These are phyloP conservation scores for Ophiostoma sp. DNA, from an alignment of 2,329 filamentous ascomycete species.

Conservation along the genomic window DNA sequence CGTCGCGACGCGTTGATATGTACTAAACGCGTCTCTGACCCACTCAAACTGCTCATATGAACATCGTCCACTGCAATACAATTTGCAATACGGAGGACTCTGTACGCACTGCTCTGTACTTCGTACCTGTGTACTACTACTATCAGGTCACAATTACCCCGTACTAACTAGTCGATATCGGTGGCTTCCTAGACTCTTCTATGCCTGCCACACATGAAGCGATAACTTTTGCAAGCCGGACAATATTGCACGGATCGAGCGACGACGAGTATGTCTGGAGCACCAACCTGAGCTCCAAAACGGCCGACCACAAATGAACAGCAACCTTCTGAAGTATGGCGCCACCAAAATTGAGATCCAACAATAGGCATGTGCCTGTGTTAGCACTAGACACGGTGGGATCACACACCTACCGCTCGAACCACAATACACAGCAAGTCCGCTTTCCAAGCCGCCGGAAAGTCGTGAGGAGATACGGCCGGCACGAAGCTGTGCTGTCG, in stretches of 20 bases:
- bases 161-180: neutral
- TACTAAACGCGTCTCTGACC: neutral
- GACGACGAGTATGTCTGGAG: neutral
- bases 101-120: no score
- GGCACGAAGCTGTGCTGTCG: conserved; percentile 23
- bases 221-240: neutral
- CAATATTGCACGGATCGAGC: neutral
- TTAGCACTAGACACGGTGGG: neutral
- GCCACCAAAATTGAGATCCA: conserved; percentile 29
- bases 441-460: conserved; percentile 36
- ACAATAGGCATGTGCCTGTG: conserved; percentile 12
- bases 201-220: no score
- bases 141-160: neutral
- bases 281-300: neutral
- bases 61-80: neutral
- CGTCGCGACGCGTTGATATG: neutral
- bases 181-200: neutral
- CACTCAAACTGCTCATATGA: neutral
- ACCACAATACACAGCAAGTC: conserved; percentile 34
- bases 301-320: neutral
- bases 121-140: no score
- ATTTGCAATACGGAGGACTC: no score
- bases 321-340: neutral
- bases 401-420: conserved; percentile 33
- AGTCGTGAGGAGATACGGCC: conserved; percentile 35